phyloP scores from a whole-genome alignment of 2,329 filamentous ascomycete genomes.

The Paecilomyces dactylethromorphus region DNA sequence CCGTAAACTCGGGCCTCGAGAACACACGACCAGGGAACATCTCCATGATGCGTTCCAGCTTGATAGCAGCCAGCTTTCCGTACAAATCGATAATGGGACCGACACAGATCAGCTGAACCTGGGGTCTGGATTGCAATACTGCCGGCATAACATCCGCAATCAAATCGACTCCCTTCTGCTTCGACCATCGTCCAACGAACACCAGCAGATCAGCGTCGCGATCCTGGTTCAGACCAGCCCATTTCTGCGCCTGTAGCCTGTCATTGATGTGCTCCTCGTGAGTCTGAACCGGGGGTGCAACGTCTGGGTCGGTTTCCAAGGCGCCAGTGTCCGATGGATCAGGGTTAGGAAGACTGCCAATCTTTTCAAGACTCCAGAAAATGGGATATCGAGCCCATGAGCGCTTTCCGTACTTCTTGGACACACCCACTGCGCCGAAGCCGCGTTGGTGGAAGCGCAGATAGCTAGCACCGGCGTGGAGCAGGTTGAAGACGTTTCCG shows the following conservation, averaged over 20 bases:
- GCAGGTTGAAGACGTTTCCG: constrained; percentile 57
- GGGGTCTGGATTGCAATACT: constrained; percentile 22
- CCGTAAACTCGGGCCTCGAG: constrained; percentile 57
- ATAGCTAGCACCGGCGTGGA: constrained; percentile 54
- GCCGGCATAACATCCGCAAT: constrained; percentile 57
- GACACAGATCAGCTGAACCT: constrained; percentile 22
- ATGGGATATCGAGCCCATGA: constrained; percentile 56
- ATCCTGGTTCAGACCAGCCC: constrained; percentile 53
- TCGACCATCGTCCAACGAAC: constrained; percentile 57
- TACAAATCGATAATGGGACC: constrained; percentile 57
- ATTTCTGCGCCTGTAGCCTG: constrained; percentile 53
- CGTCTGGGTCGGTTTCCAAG: constrained; percentile 43
- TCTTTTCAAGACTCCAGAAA: constrained; percentile 54
- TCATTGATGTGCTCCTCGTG: constrained; percentile 45
- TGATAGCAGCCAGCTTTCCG: constrained; percentile 55
- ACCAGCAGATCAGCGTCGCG: constrained; percentile 55
- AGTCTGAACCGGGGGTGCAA: constrained; percentile 29
- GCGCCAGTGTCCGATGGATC: constrained; percentile 54
- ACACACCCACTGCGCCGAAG: constrained; percentile 56
- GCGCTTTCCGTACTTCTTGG: constrained; percentile 56
- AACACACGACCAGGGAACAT: constrained; percentile 54
- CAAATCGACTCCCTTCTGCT: constrained; percentile 57
- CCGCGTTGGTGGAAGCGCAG: constrained; percentile 55
- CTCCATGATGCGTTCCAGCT: constrained; percentile 52
- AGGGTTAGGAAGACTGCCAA: constrained; percentile 53